Conservation (phyloP, 208 protist species). For the Crithidia bombi region DNA sequence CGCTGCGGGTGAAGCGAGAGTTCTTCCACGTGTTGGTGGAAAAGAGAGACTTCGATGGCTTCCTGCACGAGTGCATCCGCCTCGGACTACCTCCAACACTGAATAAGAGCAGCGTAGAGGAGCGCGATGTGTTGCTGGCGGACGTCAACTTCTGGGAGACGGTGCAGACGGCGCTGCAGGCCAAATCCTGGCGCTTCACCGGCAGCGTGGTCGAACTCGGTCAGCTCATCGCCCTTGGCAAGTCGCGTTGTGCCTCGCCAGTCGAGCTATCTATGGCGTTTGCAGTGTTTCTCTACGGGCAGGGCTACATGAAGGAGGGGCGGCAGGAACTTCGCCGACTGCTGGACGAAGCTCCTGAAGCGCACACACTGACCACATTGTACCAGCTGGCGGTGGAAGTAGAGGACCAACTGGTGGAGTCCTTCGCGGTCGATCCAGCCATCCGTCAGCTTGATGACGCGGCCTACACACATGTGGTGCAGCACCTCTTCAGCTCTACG, state of each 20-base stretch:
- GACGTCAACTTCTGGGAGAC: slow-evolving; percentile 75
- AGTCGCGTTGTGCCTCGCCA: slow-evolving; percentile 53
- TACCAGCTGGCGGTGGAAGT: slow-evolving; percentile 66
- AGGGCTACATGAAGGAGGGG: slow-evolving; percentile 59
- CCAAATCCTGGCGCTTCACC: slow-evolving; percentile 48
- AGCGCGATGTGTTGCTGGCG: slow-evolving; percentile 33
- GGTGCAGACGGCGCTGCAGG: slow-evolving; percentile 57
- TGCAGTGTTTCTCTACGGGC: slow-evolving; percentile 70
- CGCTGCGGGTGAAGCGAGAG: slow-evolving; percentile 46
- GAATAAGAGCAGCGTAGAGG: slow-evolving; percentile 9
- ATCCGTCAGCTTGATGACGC: slow-evolving; percentile 38
- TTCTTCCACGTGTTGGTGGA: slow-evolving; percentile 70
- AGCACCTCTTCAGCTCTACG: slow-evolving; percentile 33
- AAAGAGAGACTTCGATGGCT: slow-evolving; percentile 48
- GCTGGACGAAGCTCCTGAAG: slow-evolving; percentile 55
- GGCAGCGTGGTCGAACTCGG: slow-evolving; percentile 43
- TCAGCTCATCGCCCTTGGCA: slow-evolving; percentile 50
- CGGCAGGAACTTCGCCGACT: slow-evolving; percentile 47
- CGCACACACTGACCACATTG: slow-evolving; percentile 44
- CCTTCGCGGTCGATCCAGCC: slow-evolving; percentile 59
- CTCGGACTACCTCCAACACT: slow-evolving; percentile 26
- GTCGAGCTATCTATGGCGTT: slow-evolving; percentile 53
- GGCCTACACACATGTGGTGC: slow-evolving; percentile 26
- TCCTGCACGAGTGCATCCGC: slow-evolving; percentile 59
- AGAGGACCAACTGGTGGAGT: slow-evolving; percentile 80